A percentile compares a stretch with the other conserved stretches of the same genome.
These are phyloP conservation scores for Ascochyta koolunga DNA, from an alignment of 2,329 filamentous ascomycete species.

Conservation along the genomic window DNA sequence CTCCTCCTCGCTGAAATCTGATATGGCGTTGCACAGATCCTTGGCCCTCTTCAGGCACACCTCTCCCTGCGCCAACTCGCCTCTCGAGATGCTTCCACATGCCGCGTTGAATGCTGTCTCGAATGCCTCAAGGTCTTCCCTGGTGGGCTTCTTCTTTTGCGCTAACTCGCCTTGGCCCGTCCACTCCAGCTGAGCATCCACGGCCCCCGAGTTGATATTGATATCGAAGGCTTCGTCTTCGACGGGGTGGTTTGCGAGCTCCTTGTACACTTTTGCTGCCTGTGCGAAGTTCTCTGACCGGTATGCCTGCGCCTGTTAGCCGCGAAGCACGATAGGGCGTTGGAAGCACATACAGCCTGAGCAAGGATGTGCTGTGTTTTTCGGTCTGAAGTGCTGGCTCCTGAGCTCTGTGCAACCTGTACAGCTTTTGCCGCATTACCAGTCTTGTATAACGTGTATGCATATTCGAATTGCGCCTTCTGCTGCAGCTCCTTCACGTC, in stretches of 20 bases:
- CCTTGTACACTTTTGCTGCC: constrained; percentile 67
- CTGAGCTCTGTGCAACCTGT: constrained; percentile 53
- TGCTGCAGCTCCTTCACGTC: constrained; percentile 66
- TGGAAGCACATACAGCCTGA: constrained; percentile 59
- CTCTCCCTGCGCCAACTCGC: constrained; percentile 68
- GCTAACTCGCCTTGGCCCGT: constrained; percentile 60
- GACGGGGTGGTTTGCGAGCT: constrained; percentile 58
- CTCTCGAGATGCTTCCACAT: constrained; percentile 73
- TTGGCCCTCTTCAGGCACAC: constrained; percentile 72
- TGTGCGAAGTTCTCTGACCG: constrained; percentile 74
- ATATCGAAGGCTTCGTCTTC: constrained; percentile 74
- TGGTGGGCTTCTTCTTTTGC: constrained; percentile 60
- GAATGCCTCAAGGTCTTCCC: constrained; percentile 74
- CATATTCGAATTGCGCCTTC: constrained; percentile 70
- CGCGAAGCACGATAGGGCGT: neutral
- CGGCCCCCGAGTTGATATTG: constrained; percentile 75
- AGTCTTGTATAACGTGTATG: constrained; percentile 84
- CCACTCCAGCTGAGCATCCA: constrained; percentile 76
- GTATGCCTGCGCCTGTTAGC: constrained; percentile 61
- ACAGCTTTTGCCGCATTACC: constrained; percentile 71
- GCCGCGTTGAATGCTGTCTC: constrained; percentile 84
- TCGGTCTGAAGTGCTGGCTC: constrained; percentile 44
- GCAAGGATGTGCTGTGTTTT: constrained; percentile 66
- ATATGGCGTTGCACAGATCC: constrained; percentile 73
- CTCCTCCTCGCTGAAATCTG: constrained; percentile 75